Evolutionary conservation across 1,139 yeast genomes (phyloP).

Genomic region (Pichiaceae sp.): DNA sequence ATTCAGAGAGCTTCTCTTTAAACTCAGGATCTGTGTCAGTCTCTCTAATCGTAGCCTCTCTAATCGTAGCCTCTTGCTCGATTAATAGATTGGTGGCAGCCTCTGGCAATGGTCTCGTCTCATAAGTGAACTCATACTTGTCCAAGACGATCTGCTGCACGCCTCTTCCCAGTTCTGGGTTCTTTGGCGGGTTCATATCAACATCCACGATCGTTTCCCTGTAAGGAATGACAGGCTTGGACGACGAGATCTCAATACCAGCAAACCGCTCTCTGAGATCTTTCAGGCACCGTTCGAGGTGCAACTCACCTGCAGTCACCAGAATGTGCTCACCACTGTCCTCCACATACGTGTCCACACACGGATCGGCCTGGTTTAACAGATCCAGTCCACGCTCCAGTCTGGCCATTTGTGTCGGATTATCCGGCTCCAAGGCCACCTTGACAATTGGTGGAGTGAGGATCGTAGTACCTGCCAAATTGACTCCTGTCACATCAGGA

Average conservation of each 20-base stretch:
- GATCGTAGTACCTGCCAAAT: constrained; percentile 61
- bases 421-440: constrained; percentile 89
- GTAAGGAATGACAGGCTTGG: constrained; percentile 93
- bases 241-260: constrained; percentile 74
- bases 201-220: constrained; percentile 64
- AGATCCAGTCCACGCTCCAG: constrained; percentile 73
- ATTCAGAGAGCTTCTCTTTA: constrained; percentile 26
- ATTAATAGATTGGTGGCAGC: constrained; percentile 42
- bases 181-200: constrained; percentile 37
- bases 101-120: constrained; percentile 51
- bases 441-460: constrained; percentile 81
- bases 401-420: constrained; percentile 70
- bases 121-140: constrained; percentile 33
- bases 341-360: constrained; percentile 76
- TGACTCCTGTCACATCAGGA: constrained; percentile 44
- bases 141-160: constrained; percentile 17
- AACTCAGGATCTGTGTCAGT: constrained; percentile 22
- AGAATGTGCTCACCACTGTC: constrained; percentile 88
- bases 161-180: constrained; percentile 30
- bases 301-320: constrained; percentile 94
- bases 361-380: constrained; percentile 85
- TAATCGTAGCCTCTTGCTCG: constrained; percentile 11
- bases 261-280: constrained; percentile 90
- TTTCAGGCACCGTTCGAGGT: constrained; percentile 81
- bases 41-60: not conserved